phyloP scores from a whole-genome alignment of 2,329 filamentous ascomycete genomes.

The Penicillium sp. region DNA sequence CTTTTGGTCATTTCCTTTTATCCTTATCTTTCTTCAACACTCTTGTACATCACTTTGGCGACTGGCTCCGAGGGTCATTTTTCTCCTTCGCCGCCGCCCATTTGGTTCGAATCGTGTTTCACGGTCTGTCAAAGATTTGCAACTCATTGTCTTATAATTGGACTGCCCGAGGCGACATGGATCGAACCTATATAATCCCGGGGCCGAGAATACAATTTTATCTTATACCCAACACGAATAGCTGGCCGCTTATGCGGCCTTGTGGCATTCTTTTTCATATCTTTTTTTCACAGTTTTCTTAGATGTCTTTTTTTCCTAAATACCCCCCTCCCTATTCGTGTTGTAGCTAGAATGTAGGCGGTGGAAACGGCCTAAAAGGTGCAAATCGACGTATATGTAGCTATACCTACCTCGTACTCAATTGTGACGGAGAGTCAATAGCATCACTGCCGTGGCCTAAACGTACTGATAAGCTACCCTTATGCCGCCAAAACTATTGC shows the following conservation, averaged over 20 bases:
- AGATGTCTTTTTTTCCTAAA: neutral
- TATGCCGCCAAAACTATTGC: too few relatives aligned
- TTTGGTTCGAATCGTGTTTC: neutral
- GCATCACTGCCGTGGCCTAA: too few relatives aligned
- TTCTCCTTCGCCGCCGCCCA: neutral
- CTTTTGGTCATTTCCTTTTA: constrained; percentile 7
- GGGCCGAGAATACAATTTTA: neutral
- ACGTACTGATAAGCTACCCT: too few relatives aligned
- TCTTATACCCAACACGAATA: neutral
- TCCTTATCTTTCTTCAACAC: neutral
- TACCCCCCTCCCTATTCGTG: neutral
- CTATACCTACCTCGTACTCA: too few relatives aligned
- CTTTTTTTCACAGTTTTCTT: neutral
- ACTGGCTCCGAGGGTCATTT: neutral
- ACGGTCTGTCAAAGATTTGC: neutral
- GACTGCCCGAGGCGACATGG: neutral
- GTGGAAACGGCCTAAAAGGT: neutral
- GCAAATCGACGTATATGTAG: neutral
- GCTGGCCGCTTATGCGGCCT: neutral
- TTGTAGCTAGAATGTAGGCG: neutral
- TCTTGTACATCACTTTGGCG: constrained; percentile 7
- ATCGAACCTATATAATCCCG: neutral
- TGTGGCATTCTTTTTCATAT: neutral
- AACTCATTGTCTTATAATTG: neutral
- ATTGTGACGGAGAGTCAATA: too few relatives aligned